A percentile compares a stretch with the other conserved stretches of the same genome.
Evolutionary conservation across 2,329 filamentous ascomycete genomes (phyloP).

Genomic region (Cladorrhinum sp.): DNA sequence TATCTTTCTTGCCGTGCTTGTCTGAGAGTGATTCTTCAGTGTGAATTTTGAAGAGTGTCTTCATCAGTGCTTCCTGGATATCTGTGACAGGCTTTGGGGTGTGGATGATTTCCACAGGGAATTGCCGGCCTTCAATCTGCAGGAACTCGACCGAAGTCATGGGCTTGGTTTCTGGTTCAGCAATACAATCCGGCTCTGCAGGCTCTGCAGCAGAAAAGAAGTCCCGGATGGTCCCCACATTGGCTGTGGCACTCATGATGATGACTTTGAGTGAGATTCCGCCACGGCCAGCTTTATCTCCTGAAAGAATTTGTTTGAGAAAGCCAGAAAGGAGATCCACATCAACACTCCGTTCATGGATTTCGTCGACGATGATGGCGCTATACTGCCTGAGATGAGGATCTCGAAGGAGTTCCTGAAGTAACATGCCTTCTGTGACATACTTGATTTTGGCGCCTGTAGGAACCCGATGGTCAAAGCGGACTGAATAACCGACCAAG

Average conservation of each 20-base stretch:
- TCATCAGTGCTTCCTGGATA: conserved; percentile 76
- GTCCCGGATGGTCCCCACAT: conserved; percentile 71
- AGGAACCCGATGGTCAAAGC: conserved; percentile 87
- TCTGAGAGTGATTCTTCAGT: conserved; percentile 86
- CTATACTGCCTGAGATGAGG: conserved; percentile 81
- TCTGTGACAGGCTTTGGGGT: conserved; percentile 72
- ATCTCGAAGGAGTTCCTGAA: conserved; percentile 89
- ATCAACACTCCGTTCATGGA: conserved; percentile 93
- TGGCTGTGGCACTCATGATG: conserved; percentile 95
- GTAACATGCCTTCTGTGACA: conserved; percentile 90
- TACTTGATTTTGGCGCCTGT: conserved; percentile 86
- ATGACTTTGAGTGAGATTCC: conserved; percentile 80
- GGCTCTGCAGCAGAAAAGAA: conserved; percentile 61
- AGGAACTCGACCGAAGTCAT: conserved; percentile 40
- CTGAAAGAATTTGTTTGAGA: conserved; percentile 69
- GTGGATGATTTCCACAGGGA: conserved; percentile 76
- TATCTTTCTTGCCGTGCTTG: conserved; percentile 51
- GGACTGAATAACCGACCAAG: conserved; percentile 85
- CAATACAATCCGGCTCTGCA: neutral
- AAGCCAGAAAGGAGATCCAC: conserved; percentile 91
- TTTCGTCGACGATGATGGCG: conserved; percentile 89
- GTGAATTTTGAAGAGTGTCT: conserved; percentile 83
- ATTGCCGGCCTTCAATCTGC: conserved; percentile 82
- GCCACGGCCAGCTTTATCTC: conserved; percentile 61
- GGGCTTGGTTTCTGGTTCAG: conserved; percentile 13